Evolutionary conservation across 148 eudicot genomes (phyloP).

Genomic region (Fagopyrum esculentum): DNA sequence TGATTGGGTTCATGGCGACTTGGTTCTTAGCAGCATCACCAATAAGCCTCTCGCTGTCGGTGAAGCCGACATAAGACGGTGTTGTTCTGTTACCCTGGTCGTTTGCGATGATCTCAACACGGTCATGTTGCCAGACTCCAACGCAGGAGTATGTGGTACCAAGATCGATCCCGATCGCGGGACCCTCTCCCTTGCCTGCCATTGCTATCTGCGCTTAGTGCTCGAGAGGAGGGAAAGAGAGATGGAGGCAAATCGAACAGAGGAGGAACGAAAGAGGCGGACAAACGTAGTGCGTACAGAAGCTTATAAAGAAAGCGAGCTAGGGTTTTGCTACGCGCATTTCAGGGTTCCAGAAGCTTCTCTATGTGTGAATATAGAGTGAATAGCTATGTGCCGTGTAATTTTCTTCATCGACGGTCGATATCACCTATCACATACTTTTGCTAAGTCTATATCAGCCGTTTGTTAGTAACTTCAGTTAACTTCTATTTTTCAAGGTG

Average conservation of each 20-base stretch:
- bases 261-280: slow-evolving; percentile 9
- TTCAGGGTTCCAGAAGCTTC: neutral
- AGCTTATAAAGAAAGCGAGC: neutral
- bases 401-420: neutral
- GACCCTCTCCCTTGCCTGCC: slow-evolving; percentile 16
- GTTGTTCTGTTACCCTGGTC: slow-evolving; percentile 15
- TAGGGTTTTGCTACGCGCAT: slow-evolving; percentile 6
- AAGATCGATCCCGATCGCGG: slow-evolving; percentile 12
- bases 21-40: slow-evolving; percentile 16
- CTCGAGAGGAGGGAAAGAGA: neutral
- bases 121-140: slow-evolving; percentile 15
- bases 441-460: neutral
- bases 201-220: neutral
- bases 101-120: slow-evolving; percentile 15
- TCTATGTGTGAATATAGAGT: neutral
- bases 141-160: slow-evolving; percentile 15
- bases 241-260: neutral
- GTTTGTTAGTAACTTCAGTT: no score
- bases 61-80: slow-evolving; percentile 12
- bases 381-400: neutral
- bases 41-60: slow-evolving; percentile 13
- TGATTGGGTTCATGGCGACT: slow-evolving; percentile 15
- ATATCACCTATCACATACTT: neutral
- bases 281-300: neutral
- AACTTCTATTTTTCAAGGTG: no score